Percentiles rank a stretch among this genome's conserved stretches.
phyloP scores from a whole-genome alignment of 306 rosid species.

The Quercus alba region DNA sequence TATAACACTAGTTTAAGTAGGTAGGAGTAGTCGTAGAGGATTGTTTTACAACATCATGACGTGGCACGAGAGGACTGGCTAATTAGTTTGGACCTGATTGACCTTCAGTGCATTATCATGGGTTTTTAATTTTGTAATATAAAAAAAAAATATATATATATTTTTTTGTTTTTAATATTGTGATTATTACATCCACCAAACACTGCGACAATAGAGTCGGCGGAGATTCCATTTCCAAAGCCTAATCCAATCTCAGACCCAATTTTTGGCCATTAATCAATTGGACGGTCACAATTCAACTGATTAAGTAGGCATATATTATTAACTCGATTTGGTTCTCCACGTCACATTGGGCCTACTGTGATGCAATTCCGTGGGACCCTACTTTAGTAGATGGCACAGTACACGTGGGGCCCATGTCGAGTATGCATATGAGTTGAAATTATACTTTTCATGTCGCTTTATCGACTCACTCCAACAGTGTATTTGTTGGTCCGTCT shows the following conservation, averaged over 20 bases:
- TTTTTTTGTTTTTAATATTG: background rate
- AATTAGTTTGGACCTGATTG: too few relatives aligned
- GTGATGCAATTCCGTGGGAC: background rate
- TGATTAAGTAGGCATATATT: background rate
- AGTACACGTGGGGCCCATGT: background rate
- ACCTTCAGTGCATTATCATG: too few relatives aligned
- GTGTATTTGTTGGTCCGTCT: conserved; percentile 19
- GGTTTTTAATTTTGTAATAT: too few relatives aligned
- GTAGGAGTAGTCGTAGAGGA: too few relatives aligned
- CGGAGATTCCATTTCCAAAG: background rate
- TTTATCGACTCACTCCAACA: conserved; percentile 6
- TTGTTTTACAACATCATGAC: too few relatives aligned
- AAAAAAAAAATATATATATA: too few relatives aligned
- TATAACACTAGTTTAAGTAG: too few relatives aligned
- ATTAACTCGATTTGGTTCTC: background rate
- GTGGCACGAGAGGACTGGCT: too few relatives aligned
- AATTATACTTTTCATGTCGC: conserved; percentile 17
- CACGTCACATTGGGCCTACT: background rate
- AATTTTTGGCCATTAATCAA: background rate
- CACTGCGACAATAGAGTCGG: background rate
- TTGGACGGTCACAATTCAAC: conserved; percentile 16
- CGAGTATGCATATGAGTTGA: background rate
- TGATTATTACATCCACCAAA: background rate
- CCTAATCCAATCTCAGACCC: background rate
- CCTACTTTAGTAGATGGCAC: background rate